Evolutionary conservation across 495 filamentous ascomycete species (phyloP).

Genomic region (Penicillium atrosanguineum): DNA sequence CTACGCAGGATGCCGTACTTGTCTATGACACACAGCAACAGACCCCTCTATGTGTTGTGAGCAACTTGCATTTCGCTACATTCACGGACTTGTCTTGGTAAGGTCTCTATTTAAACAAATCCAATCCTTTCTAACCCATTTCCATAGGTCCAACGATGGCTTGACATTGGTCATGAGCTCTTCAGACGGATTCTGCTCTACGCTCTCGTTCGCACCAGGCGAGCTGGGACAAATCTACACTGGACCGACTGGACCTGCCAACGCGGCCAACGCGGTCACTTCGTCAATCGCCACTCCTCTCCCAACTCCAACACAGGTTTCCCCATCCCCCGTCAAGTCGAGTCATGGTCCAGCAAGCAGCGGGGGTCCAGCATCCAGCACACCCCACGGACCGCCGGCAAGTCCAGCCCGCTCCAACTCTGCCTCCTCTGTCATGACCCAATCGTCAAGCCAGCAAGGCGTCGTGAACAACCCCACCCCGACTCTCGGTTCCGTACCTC

Average conservation of each 20-base stretch:
- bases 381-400: constrained; percentile 56
- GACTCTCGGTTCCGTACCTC: constrained; percentile 68
- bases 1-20: constrained; percentile 93
- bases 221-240: constrained; percentile 88
- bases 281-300: constrained; percentile 58
- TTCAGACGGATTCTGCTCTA: constrained; percentile 96
- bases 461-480: constrained; percentile 76
- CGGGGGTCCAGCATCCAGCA: constrained; percentile 23
- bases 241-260: constrained; percentile 55
- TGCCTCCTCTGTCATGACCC: constrained; percentile 75
- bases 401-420: constrained; percentile 84
- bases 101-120: constrained; percentile 19
- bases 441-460: constrained; percentile 39
- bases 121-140: constrained; percentile 10
- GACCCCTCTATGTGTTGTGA: constrained; percentile 87
- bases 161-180: constrained; percentile 91
- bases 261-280: constrained; percentile 37
- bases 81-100: constrained; percentile 98
- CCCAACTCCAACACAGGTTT: constrained; percentile 61
- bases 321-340: constrained; percentile 56
- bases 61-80: constrained; percentile 94
- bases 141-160: constrained; percentile 90
- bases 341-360: constrained; percentile 39
- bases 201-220: constrained; percentile 75
- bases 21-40: constrained; percentile 97